Evolutionary conservation across 352 stramenopile genomes (phyloP).

Genomic region (Globisporangium iwayamae): DNA sequence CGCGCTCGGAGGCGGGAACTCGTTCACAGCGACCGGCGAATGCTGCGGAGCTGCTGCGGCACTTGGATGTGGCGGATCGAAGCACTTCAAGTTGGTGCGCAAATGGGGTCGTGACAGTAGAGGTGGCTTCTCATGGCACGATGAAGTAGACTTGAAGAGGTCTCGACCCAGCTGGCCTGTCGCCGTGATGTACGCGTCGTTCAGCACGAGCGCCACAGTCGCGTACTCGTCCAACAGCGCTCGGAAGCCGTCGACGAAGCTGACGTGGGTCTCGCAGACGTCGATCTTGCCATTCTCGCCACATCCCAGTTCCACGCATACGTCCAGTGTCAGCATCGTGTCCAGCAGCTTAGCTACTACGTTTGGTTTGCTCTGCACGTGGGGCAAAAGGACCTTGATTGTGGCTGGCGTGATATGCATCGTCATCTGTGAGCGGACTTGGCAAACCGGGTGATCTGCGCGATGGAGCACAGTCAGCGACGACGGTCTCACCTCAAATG

Average conservation of each 20-base stretch:
- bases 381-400: constrained; percentile 15
- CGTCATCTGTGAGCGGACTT: constrained; percentile 10
- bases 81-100: neutral
- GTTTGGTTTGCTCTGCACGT: constrained; percentile 9
- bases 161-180: constrained; percentile 16
- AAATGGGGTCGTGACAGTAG: neutral
- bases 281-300: neutral
- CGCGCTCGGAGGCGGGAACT: neutral
- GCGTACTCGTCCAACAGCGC: constrained; percentile 19
- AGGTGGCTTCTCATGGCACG: neutral
- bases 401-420: constrained; percentile 15
- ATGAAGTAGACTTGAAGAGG: neutral
- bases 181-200: constrained; percentile 17
- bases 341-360: neutral
- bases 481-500: constrained; percentile 11
- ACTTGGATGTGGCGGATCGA: neutral
- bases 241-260: constrained; percentile 17
- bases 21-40: neutral
- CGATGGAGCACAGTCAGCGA: constrained; percentile 12
- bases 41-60: neutral
- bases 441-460: constrained; percentile 2
- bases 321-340: neutral
- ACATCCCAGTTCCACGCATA: neutral
- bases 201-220: constrained; percentile 18
- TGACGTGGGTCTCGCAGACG: constrained; percentile 1